A percentile compares a stretch with the other conserved stretches of the same genome.
Conservation (phyloP, 129 eudicot species). For the sunflower (Helianthus annuus) region HanXRQr2.0-SUNRISE NC_035446.2:139029323-139029822, state of each 20-base stretch:
- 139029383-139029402: slow-evolving; percentile 86
- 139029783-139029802: no score
- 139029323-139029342: slow-evolving; percentile 66
- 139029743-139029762: not conserved
- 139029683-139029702: not conserved
- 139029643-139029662: not conserved
- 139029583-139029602: slow-evolving; percentile 16
- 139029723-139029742: not conserved
- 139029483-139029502: slow-evolving; percentile 58
- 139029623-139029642: not conserved
- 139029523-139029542: slow-evolving; percentile 95
- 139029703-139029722: not conserved
- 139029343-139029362: slow-evolving; percentile 86
- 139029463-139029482: not conserved
- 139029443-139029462: not conserved
- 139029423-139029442: slow-evolving; percentile 20
- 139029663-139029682: slow-evolving; percentile 11
- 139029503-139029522: slow-evolving; percentile 91
- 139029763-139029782: slow-evolving; percentile 1
- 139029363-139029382: slow-evolving; percentile 73
- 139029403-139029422: slow-evolving; percentile 27
- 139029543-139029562: slow-evolving; percentile 98
- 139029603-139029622: slow-evolving; percentile 23
- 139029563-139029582: slow-evolving; percentile 20
- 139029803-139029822: not conserved